A percentile compares a stretch with the other conserved stretches of the same genome.
phyloP scores from a whole-genome alignment of 306 rosid species.

The Quercus ilex region DNA sequence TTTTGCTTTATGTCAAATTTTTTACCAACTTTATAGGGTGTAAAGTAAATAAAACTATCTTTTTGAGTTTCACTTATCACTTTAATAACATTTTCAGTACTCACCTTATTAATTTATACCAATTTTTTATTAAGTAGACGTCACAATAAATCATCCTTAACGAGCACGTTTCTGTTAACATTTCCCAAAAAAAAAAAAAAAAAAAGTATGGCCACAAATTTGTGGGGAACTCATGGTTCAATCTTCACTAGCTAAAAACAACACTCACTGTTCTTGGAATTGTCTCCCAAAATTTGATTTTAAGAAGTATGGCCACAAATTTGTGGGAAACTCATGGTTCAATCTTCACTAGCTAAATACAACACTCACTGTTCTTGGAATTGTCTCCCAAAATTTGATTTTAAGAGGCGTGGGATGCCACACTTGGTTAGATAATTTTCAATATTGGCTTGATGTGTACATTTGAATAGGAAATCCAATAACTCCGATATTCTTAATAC shows the following conservation, averaged over 20 bases:
- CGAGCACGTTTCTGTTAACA: no score
- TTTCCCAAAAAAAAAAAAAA: background rate
- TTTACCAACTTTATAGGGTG: no score
- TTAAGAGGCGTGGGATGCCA: conserved; percentile 40
- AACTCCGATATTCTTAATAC: background rate
- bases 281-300: conserved; percentile 9
- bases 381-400: conserved; percentile 7
- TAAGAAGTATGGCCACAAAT: background rate
- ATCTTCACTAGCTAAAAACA: conserved; percentile 9
- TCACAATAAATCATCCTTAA: no score
- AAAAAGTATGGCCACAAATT: background rate
- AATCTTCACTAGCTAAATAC: conserved; percentile 12
- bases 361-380: conserved; percentile 6
- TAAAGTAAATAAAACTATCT: no score
- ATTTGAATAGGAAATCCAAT: background rate
- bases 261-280: conserved; percentile 8
- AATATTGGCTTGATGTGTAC: conserved; percentile 15
- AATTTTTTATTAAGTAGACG: no score
- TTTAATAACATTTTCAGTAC: no score
- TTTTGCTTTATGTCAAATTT: no score
- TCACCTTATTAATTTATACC: no score
- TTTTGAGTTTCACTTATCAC: no score
- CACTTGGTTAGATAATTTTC: conserved; percentile 6
- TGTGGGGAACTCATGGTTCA: no score
- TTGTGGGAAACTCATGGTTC: no score